Base-by-base conservation (phyloP, 495 filamentous ascomycete species). In the Hypoxylon fuscum region DNA sequence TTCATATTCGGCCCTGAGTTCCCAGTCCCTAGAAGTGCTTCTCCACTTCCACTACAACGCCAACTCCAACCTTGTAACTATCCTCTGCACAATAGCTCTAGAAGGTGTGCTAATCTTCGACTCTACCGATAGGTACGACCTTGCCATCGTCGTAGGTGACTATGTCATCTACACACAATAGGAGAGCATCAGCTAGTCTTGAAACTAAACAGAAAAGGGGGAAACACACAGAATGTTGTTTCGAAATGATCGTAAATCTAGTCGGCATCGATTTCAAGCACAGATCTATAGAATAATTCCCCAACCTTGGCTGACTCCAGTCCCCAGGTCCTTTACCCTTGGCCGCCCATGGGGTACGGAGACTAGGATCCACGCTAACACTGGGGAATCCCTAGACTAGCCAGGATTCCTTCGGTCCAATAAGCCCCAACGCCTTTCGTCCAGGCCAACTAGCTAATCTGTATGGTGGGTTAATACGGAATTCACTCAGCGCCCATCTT, bases 381-480 rank as follows among this genome's bases (percentile, higher is more conserved):
- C 31, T 35, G 25, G 18, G 38, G 42, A 35, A 42, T 14, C 18
- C 5, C 22, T 47, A 51, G 37, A 21, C 14, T n/a, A 14, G 14
- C 55, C 50, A 59, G 50, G 62, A 22, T 52, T 32, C 31, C 22
- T 42, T 60, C 62, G 51, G 56, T 50, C 37, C 15, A 55, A 48
- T 22, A 27, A 53, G n/a, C 48, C 53, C 59, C 43, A 59, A 11
- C 21, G 41, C 37, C 54, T 48, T 58, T 59, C 18, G 34, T 31
- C 43, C 52, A 68, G 35, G 31, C 22, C 37, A 14, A 50, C 15
- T 7, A 7, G 42, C 27, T 17, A 9, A 17, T 58, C 62, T 72
- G 59, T 48, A 67, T 72, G 66, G 69, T 72, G 69, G 69, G 66
- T 64, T 62, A 66, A 64, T 48, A 20, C 49, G 44, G 38, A 34